phyloP scores from a whole-genome alignment of 768 basidiomycete genomes.

The Brasilioporus rufonigricans region DNA sequence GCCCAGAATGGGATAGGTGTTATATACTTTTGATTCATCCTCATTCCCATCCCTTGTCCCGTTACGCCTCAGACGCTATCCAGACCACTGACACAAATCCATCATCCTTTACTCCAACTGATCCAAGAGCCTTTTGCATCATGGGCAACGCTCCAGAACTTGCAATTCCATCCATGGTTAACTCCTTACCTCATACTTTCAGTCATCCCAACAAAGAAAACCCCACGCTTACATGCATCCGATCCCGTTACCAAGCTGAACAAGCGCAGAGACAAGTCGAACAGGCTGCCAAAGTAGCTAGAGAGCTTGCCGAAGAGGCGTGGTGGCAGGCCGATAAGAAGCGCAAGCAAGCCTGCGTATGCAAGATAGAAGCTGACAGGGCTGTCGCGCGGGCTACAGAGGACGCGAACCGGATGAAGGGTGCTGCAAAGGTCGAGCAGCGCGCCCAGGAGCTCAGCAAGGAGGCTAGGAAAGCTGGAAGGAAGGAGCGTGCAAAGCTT shows the following conservation, averaged over 20 bases:
- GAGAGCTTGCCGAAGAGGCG: not conserved
- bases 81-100: not conserved
- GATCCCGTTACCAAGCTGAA: slow-evolving; percentile 5
- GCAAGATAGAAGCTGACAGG: slow-evolving; percentile 8
- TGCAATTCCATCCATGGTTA: not conserved
- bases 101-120: too few species aligned
- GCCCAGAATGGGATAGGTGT: not conserved
- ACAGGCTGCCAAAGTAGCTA: slow-evolving; percentile 1
- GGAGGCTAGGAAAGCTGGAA: not conserved
- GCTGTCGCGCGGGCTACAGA: slow-evolving; percentile 7
- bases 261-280: slow-evolving; percentile 2
- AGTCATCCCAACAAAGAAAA: slow-evolving; percentile 8
- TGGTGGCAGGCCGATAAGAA: slow-evolving; percentile 5
- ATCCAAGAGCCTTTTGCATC: not conserved
- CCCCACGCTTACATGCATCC: slow-evolving; percentile 9
- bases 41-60: too few species aligned
- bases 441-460: not conserved
- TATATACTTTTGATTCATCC: not conserved
- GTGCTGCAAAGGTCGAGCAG: not conserved
- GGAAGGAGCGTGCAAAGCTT: not conserved
- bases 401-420: slow-evolving; percentile 5
- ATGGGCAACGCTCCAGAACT: slow-evolving; percentile 5
- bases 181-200: not conserved
- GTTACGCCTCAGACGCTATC: not conserved
- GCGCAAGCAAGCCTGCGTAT: not conserved